phyloP scores from a whole-genome alignment of 1,284 basidiomycete genomes.

The Ceratobasidium theobromae region DNA sequence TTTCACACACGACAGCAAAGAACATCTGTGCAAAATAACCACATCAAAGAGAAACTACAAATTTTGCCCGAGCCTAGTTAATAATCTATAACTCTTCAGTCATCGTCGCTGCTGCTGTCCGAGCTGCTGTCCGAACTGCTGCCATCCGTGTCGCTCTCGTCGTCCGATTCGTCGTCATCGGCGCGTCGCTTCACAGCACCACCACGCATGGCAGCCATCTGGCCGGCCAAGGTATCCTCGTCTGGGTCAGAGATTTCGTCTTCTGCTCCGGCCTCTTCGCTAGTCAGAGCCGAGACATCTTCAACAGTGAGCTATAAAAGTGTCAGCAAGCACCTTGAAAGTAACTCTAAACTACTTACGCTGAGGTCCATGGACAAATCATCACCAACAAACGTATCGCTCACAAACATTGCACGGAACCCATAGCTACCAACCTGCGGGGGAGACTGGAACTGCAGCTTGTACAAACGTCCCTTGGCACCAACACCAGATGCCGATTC shows the following conservation, averaged over 20 bases:
- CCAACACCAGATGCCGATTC: background rate
- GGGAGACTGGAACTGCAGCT: slow-evolving; percentile 94
- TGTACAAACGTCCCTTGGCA: slow-evolving; percentile 62
- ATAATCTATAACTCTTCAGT: background rate
- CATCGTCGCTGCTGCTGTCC: slow-evolving; percentile 48
- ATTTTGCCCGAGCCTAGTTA: background rate
- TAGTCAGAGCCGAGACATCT: slow-evolving; percentile 59
- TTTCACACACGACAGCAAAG: background rate
- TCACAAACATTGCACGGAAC: slow-evolving; percentile 84
- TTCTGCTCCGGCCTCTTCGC: slow-evolving; percentile 65
- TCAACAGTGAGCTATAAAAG: slow-evolving; percentile 75
- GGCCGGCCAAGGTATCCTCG: slow-evolving; percentile 92
- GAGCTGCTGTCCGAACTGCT: slow-evolving; percentile 53
- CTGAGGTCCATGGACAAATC: slow-evolving; percentile 73
- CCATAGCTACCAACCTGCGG: slow-evolving; percentile 81
- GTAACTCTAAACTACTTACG: slow-evolving; percentile 49
- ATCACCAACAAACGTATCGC: slow-evolving; percentile 86
- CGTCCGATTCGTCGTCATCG: slow-evolving; percentile 47
- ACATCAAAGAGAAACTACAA: background rate
- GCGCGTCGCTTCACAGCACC: slow-evolving; percentile 72
- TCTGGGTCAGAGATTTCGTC: slow-evolving; percentile 97
- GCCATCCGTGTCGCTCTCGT: slow-evolving; percentile 51
- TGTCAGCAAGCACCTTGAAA: slow-evolving; percentile 13
- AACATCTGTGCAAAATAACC: background rate
- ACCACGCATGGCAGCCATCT: slow-evolving; percentile 98